Conservation (phyloP, 441 rosid species). For the Jatropha podagrica region DNA sequence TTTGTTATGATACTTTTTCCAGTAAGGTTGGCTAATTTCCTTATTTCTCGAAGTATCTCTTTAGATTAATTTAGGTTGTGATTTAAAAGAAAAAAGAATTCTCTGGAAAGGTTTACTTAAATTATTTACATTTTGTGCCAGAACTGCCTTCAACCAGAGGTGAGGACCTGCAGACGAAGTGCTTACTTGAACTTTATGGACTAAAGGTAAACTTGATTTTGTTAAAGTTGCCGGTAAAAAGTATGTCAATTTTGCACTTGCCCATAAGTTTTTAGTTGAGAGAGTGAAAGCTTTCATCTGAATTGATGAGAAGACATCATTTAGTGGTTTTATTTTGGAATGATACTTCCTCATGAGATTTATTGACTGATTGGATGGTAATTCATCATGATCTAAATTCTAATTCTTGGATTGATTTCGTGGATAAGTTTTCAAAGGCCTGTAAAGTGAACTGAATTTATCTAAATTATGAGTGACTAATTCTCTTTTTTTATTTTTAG, state of each 20-base stretch:
- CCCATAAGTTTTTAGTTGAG: neutral
- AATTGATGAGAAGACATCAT: neutral
- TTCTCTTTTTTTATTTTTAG: conserved; percentile 5
- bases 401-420: neutral
- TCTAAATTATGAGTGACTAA: neutral
- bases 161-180: conserved; percentile 88
- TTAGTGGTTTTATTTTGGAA: conserved; percentile 2
- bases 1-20: neutral
- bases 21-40: neutral
- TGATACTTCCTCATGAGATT: neutral
- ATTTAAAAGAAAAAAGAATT: neutral
- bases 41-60: neutral
- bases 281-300: neutral
- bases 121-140: conserved; percentile 33
- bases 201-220: conserved; percentile 56
- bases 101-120: conserved; percentile 20
- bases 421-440: neutral
- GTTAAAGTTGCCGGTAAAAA: conserved; percentile 8
- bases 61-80: neutral
- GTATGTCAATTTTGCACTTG: neutral
- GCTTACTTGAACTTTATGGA: conserved; percentile 95
- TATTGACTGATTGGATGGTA: neutral
- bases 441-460: conserved; percentile 5
- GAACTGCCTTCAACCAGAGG: conserved; percentile 93
- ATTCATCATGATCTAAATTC: neutral